Percentiles rank a stretch among this genome's conserved stretches.
phyloP scores from a whole-genome alignment of 345 rosid genomes.

The Gossypioides kirkii region DNA sequence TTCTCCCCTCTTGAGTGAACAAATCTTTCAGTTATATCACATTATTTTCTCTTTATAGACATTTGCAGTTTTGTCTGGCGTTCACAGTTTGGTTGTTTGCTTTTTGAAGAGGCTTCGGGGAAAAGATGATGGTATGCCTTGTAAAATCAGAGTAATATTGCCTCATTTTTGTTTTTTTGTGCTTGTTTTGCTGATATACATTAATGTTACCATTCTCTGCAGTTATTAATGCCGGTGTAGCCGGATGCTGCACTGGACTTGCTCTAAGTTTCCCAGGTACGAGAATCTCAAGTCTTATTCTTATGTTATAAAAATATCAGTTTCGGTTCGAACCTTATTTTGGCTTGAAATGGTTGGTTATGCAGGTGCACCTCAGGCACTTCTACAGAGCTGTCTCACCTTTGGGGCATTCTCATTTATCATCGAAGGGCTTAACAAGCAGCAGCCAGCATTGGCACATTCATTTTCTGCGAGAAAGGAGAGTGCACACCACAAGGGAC shows the following conservation, averaged over 20 bases:
- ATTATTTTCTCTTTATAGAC: conserved; percentile 34
- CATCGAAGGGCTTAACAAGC: conserved; percentile 72
- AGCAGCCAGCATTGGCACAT: conserved; percentile 75
- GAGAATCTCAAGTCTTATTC: conserved; percentile 1
- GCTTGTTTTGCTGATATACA: not conserved
- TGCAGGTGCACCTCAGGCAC: conserved; percentile 20
- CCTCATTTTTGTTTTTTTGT: not conserved
- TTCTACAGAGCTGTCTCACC: conserved; percentile 53
- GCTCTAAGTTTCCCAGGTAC: conserved; percentile 20
- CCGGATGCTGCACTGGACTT: conserved; percentile 28
- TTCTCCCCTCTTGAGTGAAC: not conserved
- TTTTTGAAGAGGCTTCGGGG: conserved; percentile 66
- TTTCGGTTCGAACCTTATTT: not conserved
- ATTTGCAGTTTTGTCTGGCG: conserved; percentile 65
- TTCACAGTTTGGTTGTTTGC: conserved; percentile 72
- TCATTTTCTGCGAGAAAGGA: conserved; percentile 32
- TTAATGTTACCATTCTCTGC: conserved; percentile 21
- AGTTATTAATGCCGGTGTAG: conserved; percentile 88
- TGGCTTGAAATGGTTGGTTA: not conserved
- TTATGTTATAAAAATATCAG: conserved; percentile 28
- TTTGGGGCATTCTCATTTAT: conserved; percentile 85
- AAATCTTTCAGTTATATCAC: not conserved
- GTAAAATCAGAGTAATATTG: not conserved
- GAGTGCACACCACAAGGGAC: conserved; percentile 13
- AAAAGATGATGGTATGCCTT: conserved; percentile 72